A percentile compares a stretch with the other conserved stretches of the same genome.
Evolutionary conservation across 192 early-diverging fungal genomes (phyloP).

Genomic region (Chytriomyces sp.): DNA sequence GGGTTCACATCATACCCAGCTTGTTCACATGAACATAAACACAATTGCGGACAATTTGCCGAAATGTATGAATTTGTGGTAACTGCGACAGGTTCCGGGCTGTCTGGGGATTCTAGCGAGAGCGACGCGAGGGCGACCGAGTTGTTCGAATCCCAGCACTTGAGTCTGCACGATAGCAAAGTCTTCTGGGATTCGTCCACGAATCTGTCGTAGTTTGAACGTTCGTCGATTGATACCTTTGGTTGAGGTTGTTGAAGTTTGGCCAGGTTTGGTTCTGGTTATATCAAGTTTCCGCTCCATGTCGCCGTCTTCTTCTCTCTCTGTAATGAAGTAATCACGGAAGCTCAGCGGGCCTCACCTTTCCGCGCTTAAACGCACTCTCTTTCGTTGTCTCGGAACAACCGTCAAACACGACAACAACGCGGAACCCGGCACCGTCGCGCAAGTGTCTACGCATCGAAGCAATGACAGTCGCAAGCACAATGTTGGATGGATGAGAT

Average conservation of each 20-base stretch:
- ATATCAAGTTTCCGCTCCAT: too few species aligned
- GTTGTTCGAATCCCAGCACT: neutral
- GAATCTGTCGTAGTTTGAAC: neutral
- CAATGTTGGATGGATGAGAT: neutral
- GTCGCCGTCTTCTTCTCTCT: too few species aligned
- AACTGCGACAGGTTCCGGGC: neutral
- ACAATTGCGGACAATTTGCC: neutral
- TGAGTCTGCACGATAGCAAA: neutral
- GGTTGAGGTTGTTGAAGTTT: too few species aligned
- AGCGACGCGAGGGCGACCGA: neutral
- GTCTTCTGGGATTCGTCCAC: neutral
- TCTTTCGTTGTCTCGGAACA: neutral
- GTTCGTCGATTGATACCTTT: neutral
- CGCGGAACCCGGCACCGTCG: too few species aligned
- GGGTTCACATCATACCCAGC: too few species aligned
- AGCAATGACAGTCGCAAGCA: neutral
- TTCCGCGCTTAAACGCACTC: neutral
- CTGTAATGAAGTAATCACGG: too few species aligned
- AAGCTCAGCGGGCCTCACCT: too few species aligned
- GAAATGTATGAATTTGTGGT: neutral
- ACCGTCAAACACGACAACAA: neutral
- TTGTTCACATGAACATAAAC: neutral
- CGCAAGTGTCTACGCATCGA: neutral
- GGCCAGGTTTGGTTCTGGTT: too few species aligned
- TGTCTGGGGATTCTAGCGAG: neutral